Base-by-base conservation (phyloP, 2,329 filamentous ascomycete genomes). In the Malbranchea zuffiana region DNA sequence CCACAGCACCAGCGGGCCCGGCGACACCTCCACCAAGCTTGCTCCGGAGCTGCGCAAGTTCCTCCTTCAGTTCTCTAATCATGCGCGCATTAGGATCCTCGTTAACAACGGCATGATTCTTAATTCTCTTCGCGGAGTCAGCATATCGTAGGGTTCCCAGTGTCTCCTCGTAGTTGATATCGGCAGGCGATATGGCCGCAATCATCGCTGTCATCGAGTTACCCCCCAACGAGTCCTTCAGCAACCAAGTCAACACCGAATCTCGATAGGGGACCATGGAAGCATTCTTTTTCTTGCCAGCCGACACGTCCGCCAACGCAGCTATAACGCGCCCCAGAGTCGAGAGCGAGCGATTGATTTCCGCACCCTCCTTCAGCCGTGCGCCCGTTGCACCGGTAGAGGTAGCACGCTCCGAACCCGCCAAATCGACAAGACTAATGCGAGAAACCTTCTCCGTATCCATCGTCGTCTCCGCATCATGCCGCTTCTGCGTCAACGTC, bases 151-250 rank as follows among this genome's bases (percentile, higher is more conserved):
- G 70, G 1, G 90, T 98, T 56, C 87, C 90, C 12, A 98, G 70
- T 0, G 92, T 98, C 62, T 98, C 90, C 48, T 98, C 90, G 55
- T 93, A 96, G 62, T 98, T 98, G 66, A 96, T 96, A 61, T 98
- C 90, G 37, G 90, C 90, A 3, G 90, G 90, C 53, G 87, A 95
- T 55, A 98, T 95, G 35, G 88, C 88, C 34, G 90, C 92, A 69
- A 98, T 98, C 92, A 98, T 98, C 42, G 90, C 90, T 16, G 90
- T 98, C 83, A 96, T 88, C 59, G 88, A 96, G 69, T 98, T 98
- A 53, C 90, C 90, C 56, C 90, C 90, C 4, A 98, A 65, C 3
- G 88, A 96, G 59, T 98, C 92, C 56, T 98, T 98, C 47, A 98
- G 63, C 29, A 98, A 66, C 90, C 90, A 98, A 1, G 90, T 98